Evolutionary conservation across 1,139 yeast species (phyloP), one percentile per base, ranked within the genome.

Genomic region (Lodderomyces elongisporus): DNA sequence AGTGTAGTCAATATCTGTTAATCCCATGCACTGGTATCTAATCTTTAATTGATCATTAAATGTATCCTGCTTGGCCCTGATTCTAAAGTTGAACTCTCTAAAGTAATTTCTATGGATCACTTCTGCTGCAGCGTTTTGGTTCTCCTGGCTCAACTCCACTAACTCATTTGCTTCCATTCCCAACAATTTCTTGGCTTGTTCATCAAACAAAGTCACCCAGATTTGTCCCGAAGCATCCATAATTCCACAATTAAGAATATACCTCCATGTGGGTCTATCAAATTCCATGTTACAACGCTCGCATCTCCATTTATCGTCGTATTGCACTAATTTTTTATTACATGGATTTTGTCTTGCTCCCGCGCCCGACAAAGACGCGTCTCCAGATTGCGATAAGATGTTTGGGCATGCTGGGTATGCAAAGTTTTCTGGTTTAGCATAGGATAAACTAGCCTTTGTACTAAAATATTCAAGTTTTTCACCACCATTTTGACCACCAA

Each of bases 391-490:
- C 14, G 29, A 9, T 17, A 56, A 49, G 29, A 71, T 77, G 36
- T 75, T 69, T 18, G 69, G 62, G 62, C 98, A 93, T n/a, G 97
- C 93, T 9, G 97, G 95, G 54, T 91, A 91, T 35, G 85, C 77
- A 55, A 88, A 77, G 44, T 74, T 81, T 41, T 84, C 93, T 14
- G 82, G 75, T 56, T 79, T 80, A 38, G 87, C 64, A 49, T 70
- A 83, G 36, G 79, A 74, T 29, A 89, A 68, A 4, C 87, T 73
- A 1, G 89, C 96, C 52, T 82, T 85, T 31, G 82, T 55, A 23
- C 72, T 66, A 59, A 85, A 87, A 53, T 68, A 88, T 49, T 88
- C 96, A 8, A 94, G 83, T 44, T 75, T 78, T 38, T 82, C 91
- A 35, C 76, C 74, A 52, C 69, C 62, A 4, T 21, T 3, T 4